phyloP scores from a whole-genome alignment of 768 basidiomycete genomes.

The Amylocystis lapponica region DNA sequence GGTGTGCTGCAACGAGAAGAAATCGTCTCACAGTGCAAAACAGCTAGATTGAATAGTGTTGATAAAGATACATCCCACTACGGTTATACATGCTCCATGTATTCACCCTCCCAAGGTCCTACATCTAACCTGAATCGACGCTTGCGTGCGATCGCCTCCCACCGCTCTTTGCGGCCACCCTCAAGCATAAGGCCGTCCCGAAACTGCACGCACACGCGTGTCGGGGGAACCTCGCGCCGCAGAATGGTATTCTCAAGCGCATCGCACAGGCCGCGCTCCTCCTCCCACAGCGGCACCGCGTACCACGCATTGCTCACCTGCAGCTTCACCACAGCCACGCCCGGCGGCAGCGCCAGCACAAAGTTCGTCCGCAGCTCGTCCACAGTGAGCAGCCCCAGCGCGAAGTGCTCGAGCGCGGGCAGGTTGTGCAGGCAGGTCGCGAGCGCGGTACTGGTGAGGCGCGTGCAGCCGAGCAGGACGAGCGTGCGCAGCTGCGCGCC shows the following conservation, averaged over 20 bases:
- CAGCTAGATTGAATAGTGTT: too few relatives aligned
- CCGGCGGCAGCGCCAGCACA: conserved; percentile 24
- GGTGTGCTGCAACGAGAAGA: too few relatives aligned
- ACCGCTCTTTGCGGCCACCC: conserved; percentile 18
- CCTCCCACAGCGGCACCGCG: conserved; percentile 21
- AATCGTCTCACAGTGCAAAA: too few relatives aligned
- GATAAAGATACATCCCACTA: too few relatives aligned
- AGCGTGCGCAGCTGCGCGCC: conserved; percentile 24
- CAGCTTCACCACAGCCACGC: conserved; percentile 29
- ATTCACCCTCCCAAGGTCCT: conserved; percentile 24
- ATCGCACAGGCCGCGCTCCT: conserved; percentile 28
- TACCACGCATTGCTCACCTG: conserved; percentile 31
- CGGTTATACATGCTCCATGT: neutral
- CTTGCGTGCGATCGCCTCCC: conserved; percentile 21
- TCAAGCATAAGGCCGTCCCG: conserved; percentile 10
- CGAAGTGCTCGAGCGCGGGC: conserved; percentile 28
- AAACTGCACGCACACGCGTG: conserved; percentile 11
- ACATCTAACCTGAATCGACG: conserved; percentile 17
- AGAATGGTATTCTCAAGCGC: conserved; percentile 21
- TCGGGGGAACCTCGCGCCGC: conserved; percentile 6
- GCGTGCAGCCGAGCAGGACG: conserved; percentile 30
- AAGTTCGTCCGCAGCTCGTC: conserved; percentile 29
- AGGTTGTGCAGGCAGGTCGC: conserved; percentile 25
- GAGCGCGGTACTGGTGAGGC: conserved; percentile 25
- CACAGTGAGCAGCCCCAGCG: conserved; percentile 30